Percentiles rank a stretch among this genome's conserved stretches.
Conservation (phyloP, 257 asterid species). For the Nicotiana tomentosiformis region DNA sequence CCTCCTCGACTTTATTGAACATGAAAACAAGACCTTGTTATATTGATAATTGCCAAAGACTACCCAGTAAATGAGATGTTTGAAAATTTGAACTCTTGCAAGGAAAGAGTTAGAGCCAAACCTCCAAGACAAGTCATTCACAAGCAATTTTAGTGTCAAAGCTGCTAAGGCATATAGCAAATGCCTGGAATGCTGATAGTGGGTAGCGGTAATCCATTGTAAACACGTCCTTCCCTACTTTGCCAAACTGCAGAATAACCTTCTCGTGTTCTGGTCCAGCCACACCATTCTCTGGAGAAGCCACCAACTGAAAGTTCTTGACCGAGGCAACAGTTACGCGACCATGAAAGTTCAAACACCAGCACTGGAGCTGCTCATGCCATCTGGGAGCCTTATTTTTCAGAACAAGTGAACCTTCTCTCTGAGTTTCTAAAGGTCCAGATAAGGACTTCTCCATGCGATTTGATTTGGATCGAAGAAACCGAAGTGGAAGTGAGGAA, state of each 20-base stretch:
- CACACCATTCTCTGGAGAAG: slow-evolving; percentile 55
- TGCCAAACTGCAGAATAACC: slow-evolving; percentile 89
- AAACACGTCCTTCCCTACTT: slow-evolving; percentile 86
- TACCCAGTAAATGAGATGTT: background rate
- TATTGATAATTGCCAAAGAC: background rate
- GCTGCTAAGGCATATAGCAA: slow-evolving; percentile 56
- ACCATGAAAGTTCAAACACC: slow-evolving; percentile 94
- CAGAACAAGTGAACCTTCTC: slow-evolving; percentile 48
- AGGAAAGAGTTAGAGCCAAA: slow-evolving; percentile 8
- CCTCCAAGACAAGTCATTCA: slow-evolving; percentile 38
- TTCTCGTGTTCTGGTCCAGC: slow-evolving; percentile 69
- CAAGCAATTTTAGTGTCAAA: slow-evolving; percentile 90
- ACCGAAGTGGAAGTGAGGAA: slow-evolving; percentile 43
- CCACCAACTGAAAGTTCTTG: slow-evolving; percentile 89
- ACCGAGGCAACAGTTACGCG: slow-evolving; percentile 93
- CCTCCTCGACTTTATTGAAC: background rate
- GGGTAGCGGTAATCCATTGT: slow-evolving; percentile 90
- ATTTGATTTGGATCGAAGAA: slow-evolving; percentile 46
- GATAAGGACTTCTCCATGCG: slow-evolving; percentile 35
- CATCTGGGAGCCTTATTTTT: slow-evolving; percentile 87
- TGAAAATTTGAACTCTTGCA: background rate
- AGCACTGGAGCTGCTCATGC: slow-evolving; percentile 96
- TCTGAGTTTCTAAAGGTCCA: slow-evolving; percentile 25
- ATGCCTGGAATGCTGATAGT: slow-evolving; percentile 83
- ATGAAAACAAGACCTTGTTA: background rate